Percentiles rank a stretch among this genome's conserved stretches.
Evolutionary conservation across 768 basidiomycete genomes (phyloP).

Genomic region (Russula compacta): DNA sequence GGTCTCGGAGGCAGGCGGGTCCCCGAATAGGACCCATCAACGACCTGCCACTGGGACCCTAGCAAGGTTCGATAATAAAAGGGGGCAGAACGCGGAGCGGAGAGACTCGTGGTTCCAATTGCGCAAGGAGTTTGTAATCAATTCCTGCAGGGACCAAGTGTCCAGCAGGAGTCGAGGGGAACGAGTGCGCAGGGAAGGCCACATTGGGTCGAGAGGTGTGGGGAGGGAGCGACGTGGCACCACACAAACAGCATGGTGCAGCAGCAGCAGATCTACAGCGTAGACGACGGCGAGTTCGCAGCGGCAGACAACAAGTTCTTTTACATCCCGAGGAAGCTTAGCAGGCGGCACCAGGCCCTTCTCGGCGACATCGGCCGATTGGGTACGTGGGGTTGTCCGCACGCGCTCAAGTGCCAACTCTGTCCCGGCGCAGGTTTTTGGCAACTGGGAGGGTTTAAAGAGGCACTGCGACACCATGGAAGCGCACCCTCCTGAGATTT

Average conservation of each 20-base stretch:
- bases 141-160: neutral
- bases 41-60: neutral
- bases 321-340: neutral
- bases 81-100: neutral
- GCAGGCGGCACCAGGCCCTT: neutral
- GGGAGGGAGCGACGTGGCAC: neutral
- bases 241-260: neutral
- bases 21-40: neutral
- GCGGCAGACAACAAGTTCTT: neutral
- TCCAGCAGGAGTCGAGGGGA: neutral
- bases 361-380: neutral
- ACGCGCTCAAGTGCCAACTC: neutral
- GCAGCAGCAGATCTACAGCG: neutral
- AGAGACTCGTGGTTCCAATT: neutral
- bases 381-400: neutral
- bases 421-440: neutral
- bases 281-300: neutral
- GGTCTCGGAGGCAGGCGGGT: neutral
- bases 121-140: neutral
- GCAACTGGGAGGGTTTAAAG: neutral
- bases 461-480: neutral
- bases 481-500: neutral
- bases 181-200: neutral
- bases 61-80: neutral
- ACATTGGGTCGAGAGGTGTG: neutral